Conservation (phyloP, 176 grass and related monocot genomes). For the Guadua angustifolia region DNA sequence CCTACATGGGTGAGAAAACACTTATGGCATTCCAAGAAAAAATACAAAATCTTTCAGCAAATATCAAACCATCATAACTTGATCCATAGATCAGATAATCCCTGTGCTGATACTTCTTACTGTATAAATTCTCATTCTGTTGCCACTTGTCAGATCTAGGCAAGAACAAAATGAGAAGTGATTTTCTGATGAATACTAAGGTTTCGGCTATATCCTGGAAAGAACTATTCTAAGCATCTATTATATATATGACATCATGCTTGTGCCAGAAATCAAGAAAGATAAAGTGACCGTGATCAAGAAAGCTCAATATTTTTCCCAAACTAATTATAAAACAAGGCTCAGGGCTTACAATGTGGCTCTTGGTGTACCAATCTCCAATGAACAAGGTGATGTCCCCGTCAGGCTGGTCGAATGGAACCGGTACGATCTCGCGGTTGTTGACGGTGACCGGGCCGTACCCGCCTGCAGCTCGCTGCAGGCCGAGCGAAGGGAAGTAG, state of each 20-base stretch:
- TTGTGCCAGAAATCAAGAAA: conserved; percentile 22
- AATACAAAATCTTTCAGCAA: not conserved
- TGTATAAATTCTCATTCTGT: not conserved
- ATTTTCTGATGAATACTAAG: conserved; percentile 12
- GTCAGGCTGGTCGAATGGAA: conserved; percentile 70
- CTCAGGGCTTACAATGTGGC: conserved; percentile 64
- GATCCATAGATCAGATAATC: not conserved
- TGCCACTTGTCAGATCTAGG: not conserved
- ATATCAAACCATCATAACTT: not conserved
- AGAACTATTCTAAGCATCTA: not conserved
- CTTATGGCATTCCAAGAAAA: conserved; percentile 20
- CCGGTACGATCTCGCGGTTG: conserved; percentile 62
- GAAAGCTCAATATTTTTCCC: conserved; percentile 12
- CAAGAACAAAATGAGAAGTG: not conserved
- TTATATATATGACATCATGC: not conserved
- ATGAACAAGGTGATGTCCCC: conserved; percentile 84
- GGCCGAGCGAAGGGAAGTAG: conserved; percentile 83
- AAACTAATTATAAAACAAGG: not conserved
- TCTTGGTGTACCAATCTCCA: conserved; percentile 88
- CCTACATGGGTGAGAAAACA: conserved; percentile 56
- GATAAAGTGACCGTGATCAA: not conserved
- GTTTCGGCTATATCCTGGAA: not conserved
- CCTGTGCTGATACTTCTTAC: not conserved
- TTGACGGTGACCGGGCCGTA: conserved; percentile 72
- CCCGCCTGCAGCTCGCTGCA: conserved; percentile 76